Evolutionary conservation across 768 basidiomycete species (phyloP).

Genomic region (Ephemerocybe angulata): DNA sequence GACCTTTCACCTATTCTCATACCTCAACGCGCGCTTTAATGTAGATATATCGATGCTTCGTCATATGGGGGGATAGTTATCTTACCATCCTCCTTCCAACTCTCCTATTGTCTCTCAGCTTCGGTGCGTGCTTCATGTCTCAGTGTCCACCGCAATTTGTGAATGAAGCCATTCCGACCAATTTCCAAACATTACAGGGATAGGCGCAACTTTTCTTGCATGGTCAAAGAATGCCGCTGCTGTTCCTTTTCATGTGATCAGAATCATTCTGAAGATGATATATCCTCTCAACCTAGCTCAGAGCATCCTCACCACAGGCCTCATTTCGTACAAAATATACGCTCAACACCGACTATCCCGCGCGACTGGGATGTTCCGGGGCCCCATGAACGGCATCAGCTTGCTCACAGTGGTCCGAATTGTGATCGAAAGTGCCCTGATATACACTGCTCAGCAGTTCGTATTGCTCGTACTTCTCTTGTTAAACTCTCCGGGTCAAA

Average conservation of each 20-base stretch:
- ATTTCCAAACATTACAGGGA: not conserved
- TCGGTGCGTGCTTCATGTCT: not conserved
- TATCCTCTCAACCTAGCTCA: conserved; percentile 5
- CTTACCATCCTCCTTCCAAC: not conserved
- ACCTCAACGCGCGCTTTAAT: too few relatives aligned
- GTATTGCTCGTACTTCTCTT: not conserved
- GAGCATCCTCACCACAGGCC: conserved; percentile 3
- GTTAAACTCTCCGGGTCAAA: not conserved
- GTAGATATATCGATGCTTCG: conserved; percentile 6
- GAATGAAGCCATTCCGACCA: not conserved
- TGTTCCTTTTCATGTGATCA: not conserved
- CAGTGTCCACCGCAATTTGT: not conserved
- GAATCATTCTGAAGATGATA: not conserved
- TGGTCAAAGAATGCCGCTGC: not conserved
- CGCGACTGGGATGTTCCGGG: not conserved
- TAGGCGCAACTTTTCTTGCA: not conserved
- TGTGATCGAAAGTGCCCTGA: conserved; percentile 6
- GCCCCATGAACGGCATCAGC: not conserved
- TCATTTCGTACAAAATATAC: conserved; percentile 2
- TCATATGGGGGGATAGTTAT: not conserved
- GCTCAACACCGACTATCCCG: not conserved
- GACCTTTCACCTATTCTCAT: too few relatives aligned
- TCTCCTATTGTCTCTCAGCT: not conserved
- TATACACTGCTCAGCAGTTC: conserved; percentile 3
- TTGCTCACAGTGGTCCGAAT: conserved; percentile 1